phyloP scores from a whole-genome alignment of 1,284 basidiomycete species.

The Anthracocystis walkeri region DNA sequence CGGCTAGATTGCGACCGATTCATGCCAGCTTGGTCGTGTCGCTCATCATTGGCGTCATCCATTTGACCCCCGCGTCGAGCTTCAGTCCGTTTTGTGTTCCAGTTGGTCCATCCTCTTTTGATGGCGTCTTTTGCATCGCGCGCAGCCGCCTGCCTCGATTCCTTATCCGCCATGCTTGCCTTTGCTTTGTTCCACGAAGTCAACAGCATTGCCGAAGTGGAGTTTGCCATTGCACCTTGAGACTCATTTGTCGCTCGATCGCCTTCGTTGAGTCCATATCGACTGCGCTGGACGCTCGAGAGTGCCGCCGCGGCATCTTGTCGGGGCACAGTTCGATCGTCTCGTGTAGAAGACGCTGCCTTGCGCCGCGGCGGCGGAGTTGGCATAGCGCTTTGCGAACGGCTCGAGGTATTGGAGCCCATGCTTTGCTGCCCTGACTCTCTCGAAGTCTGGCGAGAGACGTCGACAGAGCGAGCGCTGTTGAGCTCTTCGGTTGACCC shows the following conservation, averaged over 20 bases:
- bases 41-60: constrained; percentile 13
- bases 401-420: background rate
- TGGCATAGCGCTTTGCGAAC: constrained; percentile 18
- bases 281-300: constrained; percentile 38
- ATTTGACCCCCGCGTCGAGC: constrained; percentile 16
- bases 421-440: background rate
- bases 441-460: constrained; percentile 13
- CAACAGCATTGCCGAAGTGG: constrained; percentile 41
- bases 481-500: constrained; percentile 3
- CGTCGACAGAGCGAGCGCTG: background rate
- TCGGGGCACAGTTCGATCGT: constrained; percentile 13
- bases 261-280: constrained; percentile 37
- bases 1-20: constrained; percentile 38
- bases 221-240: constrained; percentile 6
- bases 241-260: constrained; percentile 16
- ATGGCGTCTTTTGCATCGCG: constrained; percentile 66
- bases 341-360: constrained; percentile 2
- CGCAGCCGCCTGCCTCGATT: constrained; percentile 60
- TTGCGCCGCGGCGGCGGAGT: constrained; percentile 39
- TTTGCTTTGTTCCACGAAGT: constrained; percentile 64
- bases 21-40: constrained; percentile 23
- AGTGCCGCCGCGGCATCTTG: constrained; percentile 41
- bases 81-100: constrained; percentile 56
- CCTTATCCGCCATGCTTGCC: constrained; percentile 66
- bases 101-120: constrained; percentile 64